Conservation (phyloP, 768 basidiomycete species). For the Mycena capillaripes region DNA sequence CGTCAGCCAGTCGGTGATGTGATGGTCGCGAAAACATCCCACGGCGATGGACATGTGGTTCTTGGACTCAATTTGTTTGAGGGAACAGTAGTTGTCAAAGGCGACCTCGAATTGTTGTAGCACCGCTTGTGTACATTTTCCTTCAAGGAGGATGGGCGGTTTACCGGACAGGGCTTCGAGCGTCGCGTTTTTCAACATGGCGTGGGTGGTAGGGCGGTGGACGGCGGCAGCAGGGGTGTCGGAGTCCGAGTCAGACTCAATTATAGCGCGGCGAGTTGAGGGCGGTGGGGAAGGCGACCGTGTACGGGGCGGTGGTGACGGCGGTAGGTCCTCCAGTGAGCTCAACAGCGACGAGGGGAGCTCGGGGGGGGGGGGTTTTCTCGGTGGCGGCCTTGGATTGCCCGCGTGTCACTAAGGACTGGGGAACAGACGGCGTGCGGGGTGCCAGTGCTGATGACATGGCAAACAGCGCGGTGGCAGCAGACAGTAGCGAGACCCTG, state of each 20-base stretch:
- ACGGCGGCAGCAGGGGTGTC: background rate
- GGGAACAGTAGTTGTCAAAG: background rate
- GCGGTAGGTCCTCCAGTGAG: too few species aligned
- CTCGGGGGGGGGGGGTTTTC: too few species aligned
- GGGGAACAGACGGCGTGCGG: too few species aligned
- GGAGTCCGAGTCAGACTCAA: background rate
- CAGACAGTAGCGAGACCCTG: too few species aligned
- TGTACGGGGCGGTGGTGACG: background rate
- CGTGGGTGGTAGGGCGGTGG: background rate
- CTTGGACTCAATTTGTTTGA: background rate
- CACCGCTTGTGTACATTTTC: background rate
- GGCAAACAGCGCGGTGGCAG: too few species aligned
- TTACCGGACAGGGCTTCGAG: background rate
- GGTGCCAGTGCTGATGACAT: too few species aligned
- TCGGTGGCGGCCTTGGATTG: too few species aligned
- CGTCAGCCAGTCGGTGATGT: background rate
- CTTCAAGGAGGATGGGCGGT: background rate
- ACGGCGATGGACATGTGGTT: background rate
- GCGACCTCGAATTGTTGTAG: background rate
- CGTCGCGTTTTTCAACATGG: background rate
- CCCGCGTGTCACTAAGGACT: too few species aligned
- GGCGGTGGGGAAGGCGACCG: too few species aligned
- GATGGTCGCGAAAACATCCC: constrained; percentile 7
- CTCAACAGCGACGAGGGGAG: background rate
- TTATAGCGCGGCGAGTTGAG: too few species aligned